Conservation (phyloP, 2,329 filamentous ascomycete species). For the Chalara sp. region DNA sequence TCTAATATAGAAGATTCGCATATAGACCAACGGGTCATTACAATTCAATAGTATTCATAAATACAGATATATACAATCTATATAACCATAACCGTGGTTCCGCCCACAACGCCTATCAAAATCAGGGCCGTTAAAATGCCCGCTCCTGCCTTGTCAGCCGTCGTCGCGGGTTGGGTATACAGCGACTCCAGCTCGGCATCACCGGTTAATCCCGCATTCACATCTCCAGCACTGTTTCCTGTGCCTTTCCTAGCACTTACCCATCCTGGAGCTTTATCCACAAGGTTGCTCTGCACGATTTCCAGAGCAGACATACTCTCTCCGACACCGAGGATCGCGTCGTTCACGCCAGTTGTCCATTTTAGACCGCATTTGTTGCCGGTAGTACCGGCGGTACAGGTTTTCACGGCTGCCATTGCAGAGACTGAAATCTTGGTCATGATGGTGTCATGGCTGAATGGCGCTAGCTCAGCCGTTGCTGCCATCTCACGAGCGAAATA, state of each 20-base stretch:
- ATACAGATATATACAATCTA: too few species aligned
- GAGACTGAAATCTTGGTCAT: conserved; percentile 47
- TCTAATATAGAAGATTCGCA: too few species aligned
- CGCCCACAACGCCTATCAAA: conserved; percentile 17
- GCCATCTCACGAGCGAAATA: conserved; percentile 57
- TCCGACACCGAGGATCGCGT: conserved; percentile 56
- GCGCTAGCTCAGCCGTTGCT: conserved; percentile 55
- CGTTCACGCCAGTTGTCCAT: conserved; percentile 47
- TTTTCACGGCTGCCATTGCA: conserved; percentile 44
- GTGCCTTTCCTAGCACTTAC: conserved; percentile 32
- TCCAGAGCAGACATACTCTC: conserved; percentile 68
- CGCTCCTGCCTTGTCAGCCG: conserved; percentile 35
- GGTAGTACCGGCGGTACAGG: conserved; percentile 51
- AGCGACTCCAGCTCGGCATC: conserved; percentile 1
- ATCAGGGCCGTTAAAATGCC: conserved; percentile 33
- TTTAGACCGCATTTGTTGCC: conserved; percentile 53
- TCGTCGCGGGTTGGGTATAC: conserved; percentile 20
- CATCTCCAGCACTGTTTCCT: conserved; percentile 31
- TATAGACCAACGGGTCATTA: too few species aligned
- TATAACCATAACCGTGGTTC: conserved; percentile 9
- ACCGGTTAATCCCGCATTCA: conserved; percentile 12
- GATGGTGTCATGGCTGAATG: conserved; percentile 46
- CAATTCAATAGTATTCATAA: too few species aligned
- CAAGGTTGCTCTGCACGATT: conserved; percentile 41
- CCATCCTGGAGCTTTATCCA: conserved; percentile 25